A percentile compares a stretch with the other conserved stretches of the same genome.
Conservation (phyloP, 2,329 filamentous ascomycete genomes). For the Canariomyces notabilis region DNA sequence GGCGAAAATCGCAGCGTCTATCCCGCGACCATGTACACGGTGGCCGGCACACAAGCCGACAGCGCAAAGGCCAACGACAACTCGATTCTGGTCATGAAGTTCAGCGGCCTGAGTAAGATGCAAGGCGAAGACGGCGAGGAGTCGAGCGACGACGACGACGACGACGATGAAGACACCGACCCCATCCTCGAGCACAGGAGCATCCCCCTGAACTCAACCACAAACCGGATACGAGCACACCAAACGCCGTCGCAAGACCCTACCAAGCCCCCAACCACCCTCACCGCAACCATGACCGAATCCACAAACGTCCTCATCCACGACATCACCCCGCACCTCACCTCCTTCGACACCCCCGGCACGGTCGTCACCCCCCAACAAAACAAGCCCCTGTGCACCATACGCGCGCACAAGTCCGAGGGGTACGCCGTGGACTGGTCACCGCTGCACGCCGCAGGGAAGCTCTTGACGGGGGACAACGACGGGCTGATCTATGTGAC, state of each 20-base stretch:
- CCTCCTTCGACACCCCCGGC: conserved; percentile 85
- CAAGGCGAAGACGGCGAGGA: conserved; percentile 64
- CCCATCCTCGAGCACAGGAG: conserved; percentile 90
- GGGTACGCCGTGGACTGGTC: conserved; percentile 99
- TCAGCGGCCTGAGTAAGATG: conserved; percentile 87
- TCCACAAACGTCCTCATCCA: conserved; percentile 85
- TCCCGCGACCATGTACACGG: conserved; percentile 90
- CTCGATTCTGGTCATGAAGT: conserved; percentile 91
- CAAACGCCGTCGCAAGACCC: conserved; percentile 70
- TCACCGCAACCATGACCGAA: conserved; percentile 91
- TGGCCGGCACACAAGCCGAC: conserved; percentile 91
- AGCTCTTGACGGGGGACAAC: conserved; percentile 87
- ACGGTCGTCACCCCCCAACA: conserved; percentile 73
- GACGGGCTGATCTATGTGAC: conserved; percentile 86
- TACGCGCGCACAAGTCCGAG: conserved; percentile 87
- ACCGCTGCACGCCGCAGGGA: conserved; percentile 70
- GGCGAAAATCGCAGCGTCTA: conserved; percentile 90
- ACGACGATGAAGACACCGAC: conserved; percentile 70
- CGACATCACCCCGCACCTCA: conserved; percentile 85
- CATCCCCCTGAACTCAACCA: conserved; percentile 80
- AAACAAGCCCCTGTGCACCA: conserved; percentile 81
- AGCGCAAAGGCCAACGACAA: conserved; percentile 72
- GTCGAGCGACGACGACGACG: conserved; percentile 62
- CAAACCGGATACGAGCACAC: conserved; percentile 87
- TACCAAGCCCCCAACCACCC: conserved; percentile 68